Percentiles rank a stretch among this genome's conserved stretches.
phyloP scores from a whole-genome alignment of 805 yeast species.

The Monosporozyma aquatica region DNA sequence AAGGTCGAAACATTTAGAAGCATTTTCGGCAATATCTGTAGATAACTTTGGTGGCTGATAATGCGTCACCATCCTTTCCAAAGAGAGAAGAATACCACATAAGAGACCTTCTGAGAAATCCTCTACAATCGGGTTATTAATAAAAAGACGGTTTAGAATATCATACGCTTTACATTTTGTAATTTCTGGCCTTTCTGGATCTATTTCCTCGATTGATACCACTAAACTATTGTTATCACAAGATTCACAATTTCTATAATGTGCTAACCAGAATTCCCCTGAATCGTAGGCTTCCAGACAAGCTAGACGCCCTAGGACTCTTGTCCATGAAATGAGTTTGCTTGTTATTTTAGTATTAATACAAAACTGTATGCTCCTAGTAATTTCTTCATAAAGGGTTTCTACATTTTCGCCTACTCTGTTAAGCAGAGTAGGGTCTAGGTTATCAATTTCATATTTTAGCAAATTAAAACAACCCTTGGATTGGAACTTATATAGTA shows the following conservation, averaged over 20 bases:
- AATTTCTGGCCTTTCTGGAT: conserved; percentile 27
- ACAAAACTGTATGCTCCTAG: conserved; percentile 10
- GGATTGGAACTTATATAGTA: conserved; percentile 8
- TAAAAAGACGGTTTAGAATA: conserved; percentile 22
- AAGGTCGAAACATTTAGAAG: conserved; percentile 30
- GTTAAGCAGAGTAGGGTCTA: conserved; percentile 10
- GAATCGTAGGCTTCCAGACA: conserved; percentile 13
- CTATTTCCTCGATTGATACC: conserved; percentile 13
- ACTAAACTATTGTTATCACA: conserved; percentile 18
- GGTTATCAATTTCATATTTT: conserved; percentile 5
- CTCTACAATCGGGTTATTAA: conserved; percentile 17
- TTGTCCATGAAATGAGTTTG: conserved; percentile 14
- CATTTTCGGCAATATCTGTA: background rate
- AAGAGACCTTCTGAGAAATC: conserved; percentile 25
- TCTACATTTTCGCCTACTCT: conserved; percentile 5
- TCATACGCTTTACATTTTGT: conserved; percentile 18
- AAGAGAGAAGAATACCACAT: conserved; percentile 37
- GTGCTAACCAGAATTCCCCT: background rate
- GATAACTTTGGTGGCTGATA: conserved; percentile 40
- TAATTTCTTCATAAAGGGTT: conserved; percentile 11
- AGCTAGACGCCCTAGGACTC: conserved; percentile 16
- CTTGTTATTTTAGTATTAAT: conserved; percentile 14
- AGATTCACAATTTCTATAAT: conserved; percentile 6
- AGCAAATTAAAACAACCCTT: conserved; percentile 3
- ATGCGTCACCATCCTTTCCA: conserved; percentile 44